Evolutionary conservation across 2,329 filamentous ascomycete species (phyloP).

Genomic region (Claviceps cyperi): DNA sequence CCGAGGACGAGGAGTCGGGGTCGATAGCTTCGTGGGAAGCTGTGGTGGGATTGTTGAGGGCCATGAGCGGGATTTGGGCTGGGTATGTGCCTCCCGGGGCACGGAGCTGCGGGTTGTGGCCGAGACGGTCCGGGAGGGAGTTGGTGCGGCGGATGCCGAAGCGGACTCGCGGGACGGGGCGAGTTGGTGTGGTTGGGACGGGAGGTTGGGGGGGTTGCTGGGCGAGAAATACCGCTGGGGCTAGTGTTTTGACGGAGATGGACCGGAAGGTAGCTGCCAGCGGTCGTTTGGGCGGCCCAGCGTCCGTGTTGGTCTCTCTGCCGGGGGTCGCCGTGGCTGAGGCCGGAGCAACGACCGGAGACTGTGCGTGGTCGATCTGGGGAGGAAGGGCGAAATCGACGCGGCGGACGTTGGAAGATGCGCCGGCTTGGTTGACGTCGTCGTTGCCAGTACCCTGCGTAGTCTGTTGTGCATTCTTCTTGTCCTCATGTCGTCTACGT

Average conservation of each 20-base stretch:
- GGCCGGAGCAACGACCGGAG: slow-evolving; percentile 15
- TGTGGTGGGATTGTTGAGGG: slow-evolving; percentile 17
- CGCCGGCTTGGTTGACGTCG: slow-evolving; percentile 15
- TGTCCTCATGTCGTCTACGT: slow-evolving; percentile 24
- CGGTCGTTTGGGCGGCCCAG: slow-evolving; percentile 20
- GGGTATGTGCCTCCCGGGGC: slow-evolving; percentile 36
- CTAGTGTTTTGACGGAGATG: slow-evolving; percentile 52
- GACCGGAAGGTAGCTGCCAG: slow-evolving; percentile 41
- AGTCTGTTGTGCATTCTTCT: slow-evolving; percentile 25
- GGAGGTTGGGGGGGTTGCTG: slow-evolving; percentile 17
- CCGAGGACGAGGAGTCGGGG: slow-evolving; percentile 12
- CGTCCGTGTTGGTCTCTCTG: slow-evolving; percentile 10
- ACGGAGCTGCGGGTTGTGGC: slow-evolving; percentile 26
- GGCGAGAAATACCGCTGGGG: slow-evolving; percentile 55
- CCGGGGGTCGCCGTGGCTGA: slow-evolving; percentile 13
- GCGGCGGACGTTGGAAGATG: slow-evolving; percentile 27
- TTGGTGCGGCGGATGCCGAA: slow-evolving; percentile 59
- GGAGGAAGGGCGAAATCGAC: slow-evolving; percentile 40
- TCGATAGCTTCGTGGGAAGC: slow-evolving; percentile 15
- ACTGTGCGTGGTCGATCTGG: slow-evolving; percentile 7
- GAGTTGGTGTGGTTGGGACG: slow-evolving; percentile 18
- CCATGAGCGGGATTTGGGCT: slow-evolving; percentile 27
- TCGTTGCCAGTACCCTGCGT: slow-evolving; percentile 5
- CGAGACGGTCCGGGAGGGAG: slow-evolving; percentile 57
- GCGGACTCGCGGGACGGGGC: slow-evolving; percentile 40